Conservation (phyloP, 208 protist species). For the Acanthamoeba triangularis region DNA sequence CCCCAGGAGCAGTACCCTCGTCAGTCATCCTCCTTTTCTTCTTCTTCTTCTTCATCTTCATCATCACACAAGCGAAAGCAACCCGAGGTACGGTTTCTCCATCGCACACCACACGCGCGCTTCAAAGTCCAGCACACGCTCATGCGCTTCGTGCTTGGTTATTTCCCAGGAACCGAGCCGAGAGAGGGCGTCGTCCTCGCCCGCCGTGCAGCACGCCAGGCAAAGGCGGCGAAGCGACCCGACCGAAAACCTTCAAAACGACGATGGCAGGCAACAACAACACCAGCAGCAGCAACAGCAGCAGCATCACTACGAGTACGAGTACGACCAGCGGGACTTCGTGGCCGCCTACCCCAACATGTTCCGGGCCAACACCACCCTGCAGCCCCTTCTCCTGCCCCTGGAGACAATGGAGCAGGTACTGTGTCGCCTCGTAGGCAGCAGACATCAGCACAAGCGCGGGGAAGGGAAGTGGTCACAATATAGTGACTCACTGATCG, state of each 20-base stretch:
- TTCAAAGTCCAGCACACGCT: neutral
- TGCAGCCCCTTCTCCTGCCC: constrained; percentile 63
- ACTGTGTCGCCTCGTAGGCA: no score
- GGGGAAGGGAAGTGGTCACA: neutral
- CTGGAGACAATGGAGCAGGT: constrained; percentile 55
- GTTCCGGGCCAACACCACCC: constrained; percentile 43
- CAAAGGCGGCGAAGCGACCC: neutral
- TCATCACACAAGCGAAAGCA: constrained; percentile 38
- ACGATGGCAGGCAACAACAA: neutral
- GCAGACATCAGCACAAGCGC: neutral
- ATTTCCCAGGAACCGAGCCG: neutral
- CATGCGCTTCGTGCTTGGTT: neutral
- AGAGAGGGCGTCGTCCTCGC: neutral
- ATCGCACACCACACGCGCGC: neutral
- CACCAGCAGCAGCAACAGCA: neutral
- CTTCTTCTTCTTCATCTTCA: neutral
- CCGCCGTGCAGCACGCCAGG: neutral
- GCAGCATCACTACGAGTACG: constrained; percentile 10
- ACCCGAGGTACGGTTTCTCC: neutral
- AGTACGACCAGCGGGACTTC: neutral
- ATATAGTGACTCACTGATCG: no score
- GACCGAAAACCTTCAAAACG: neutral
- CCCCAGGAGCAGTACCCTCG: neutral
- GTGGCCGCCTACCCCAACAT: neutral
- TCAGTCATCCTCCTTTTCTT: no score